Base-by-base conservation (phyloP, 257 asterid species). In the Ilex aquifolium region DNA sequence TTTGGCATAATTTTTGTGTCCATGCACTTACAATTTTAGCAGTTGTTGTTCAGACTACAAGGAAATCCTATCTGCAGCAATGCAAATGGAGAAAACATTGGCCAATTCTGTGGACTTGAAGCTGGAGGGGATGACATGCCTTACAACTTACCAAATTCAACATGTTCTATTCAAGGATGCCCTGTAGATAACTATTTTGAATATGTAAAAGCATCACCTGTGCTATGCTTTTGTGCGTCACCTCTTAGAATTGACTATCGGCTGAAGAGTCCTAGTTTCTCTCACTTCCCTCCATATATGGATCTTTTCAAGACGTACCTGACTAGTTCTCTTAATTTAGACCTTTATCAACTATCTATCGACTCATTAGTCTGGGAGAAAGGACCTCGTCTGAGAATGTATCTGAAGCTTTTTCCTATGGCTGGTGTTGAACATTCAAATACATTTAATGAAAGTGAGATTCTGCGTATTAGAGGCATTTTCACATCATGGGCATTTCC, bases 211-310 rank as follows among this genome's bases (percentile, higher is more conserved):
- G 75, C 59, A 29, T 71, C 80, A 62, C 80, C 85, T 49, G 15
- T 57, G 61, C 70, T 69, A 13, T 80, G 85, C 82, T 80, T 74
- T 59, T 80, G 85, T 68, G 80, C 85, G 36, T 71, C 85, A 56
- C 85, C 85, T 27, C 60, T 80, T 61, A 66, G 77, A 73, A 76
- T 80, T 39, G 82, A 82, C 63, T 76, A 80, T 58, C 66, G 85
- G 52, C 72, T 80, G 32, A 80, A 80, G 70, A 80, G 85, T 68
- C 82, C 85, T 62, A 80, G 85, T 56, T 73, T 80, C 62, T 80
- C 76, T 32, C 68, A 76, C 61, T 74, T 80, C 67, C 69, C 67
- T 70, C 80, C 82, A 42, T 76, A 70, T 67, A 58, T 51, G 62
- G 36, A 65, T 63, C 61, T 40, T 32, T 77, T 80, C 32, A 61